Evolutionary conservation across 306 rosid species (phyloP), one percentile per base, ranked within the genome.

Genomic region (Cucumis melo): DNA sequence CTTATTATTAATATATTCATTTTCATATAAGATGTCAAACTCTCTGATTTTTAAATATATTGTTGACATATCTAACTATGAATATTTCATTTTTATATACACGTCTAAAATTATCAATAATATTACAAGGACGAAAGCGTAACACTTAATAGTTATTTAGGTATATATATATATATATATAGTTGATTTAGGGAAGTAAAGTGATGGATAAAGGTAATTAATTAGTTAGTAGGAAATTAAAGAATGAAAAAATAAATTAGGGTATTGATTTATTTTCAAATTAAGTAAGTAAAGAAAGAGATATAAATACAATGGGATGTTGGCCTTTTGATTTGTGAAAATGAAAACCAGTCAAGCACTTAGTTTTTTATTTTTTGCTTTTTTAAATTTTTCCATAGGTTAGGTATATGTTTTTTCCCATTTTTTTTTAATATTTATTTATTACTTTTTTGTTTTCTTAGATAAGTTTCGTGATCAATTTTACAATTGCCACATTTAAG

Each of bases 271-370:
- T 29, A 19, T 55, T 53, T 16, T 19, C 1, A 15, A 32, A 36
- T 63, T 2, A 32, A 3, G 21, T 62, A 57, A 4, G 62, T 1
- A 63, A 34, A 63, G 1, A 65, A 38, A 19, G n/a, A 2, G 48
- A 13, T 9, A 7, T 65, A 38, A 65, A 65, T 65, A 65, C 73
- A 65, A 38, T 39, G 73, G 73, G 10, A 65, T 65, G 42, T 59
- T 60, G 39, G 67, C 67, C 67, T 61, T 61, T 29, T 61, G 46
- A 23, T 34, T 63, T 63, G 17, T 36, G 27, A 65, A 65, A 65
- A 65, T 36, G 27, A 65, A 65, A 65, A 65, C 73, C 73, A 65
- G 29, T 65, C 73, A 65, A 65, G 73, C 73, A 36, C 73, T 65
- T 65, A 0, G 73, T 65, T 65, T 65, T 39, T 19, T 34, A 9